Evolutionary conservation across 768 basidiomycete genomes (phyloP).

Genomic region (Rhizopogon rudus): DNA sequence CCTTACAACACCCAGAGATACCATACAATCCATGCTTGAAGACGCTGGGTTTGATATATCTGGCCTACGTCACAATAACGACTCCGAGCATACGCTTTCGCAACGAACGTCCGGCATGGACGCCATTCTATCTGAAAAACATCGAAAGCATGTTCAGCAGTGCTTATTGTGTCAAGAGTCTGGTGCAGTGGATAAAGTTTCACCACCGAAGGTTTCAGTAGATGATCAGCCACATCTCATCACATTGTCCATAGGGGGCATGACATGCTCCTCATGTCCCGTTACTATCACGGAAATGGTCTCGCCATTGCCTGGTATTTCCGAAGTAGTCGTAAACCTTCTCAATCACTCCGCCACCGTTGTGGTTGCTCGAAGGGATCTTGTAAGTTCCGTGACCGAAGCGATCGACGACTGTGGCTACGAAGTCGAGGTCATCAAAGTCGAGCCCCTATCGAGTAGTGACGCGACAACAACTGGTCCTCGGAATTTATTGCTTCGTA

Average conservation of each 20-base stretch:
- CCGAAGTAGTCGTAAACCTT: constrained; percentile 51
- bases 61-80: not conserved
- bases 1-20: constrained; percentile 18
- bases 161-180: constrained; percentile 36
- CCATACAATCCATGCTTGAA: constrained; percentile 34
- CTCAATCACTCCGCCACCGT: constrained; percentile 56
- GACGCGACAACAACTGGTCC: constrained; percentile 7
- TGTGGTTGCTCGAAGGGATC: constrained; percentile 31
- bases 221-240: constrained; percentile 25
- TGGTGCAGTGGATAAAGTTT: constrained; percentile 5
- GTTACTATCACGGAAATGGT: constrained; percentile 48
- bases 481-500: constrained; percentile 46
- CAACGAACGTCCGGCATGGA: constrained; percentile 5
- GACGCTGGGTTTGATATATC: constrained; percentile 44
- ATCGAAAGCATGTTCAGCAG: constrained; percentile 33
- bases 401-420: constrained; percentile 46
- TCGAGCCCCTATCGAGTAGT: constrained; percentile 22
- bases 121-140: constrained; percentile 11
- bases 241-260: constrained; percentile 61
- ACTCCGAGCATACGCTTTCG: not conserved
- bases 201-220: not conserved
- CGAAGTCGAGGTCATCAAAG: constrained; percentile 33
- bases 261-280: constrained; percentile 73
- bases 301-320: constrained; percentile 45
- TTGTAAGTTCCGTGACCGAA: constrained; percentile 31